Evolutionary conservation across 2,329 filamentous ascomycete species (phyloP).

Genomic region (Cladorrhinum sp.): DNA sequence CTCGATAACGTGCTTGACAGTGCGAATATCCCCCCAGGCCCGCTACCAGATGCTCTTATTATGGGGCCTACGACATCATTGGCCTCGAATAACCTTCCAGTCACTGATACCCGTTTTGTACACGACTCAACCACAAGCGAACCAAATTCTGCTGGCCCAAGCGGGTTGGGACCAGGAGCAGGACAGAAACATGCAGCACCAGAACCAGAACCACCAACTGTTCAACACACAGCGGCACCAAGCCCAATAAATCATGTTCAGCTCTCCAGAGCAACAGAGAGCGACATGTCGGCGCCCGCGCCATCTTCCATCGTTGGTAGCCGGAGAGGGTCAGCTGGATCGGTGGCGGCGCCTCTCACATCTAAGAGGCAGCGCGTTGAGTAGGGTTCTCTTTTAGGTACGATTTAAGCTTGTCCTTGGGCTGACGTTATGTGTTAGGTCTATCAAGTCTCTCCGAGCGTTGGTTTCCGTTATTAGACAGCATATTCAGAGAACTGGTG

Average conservation of each 20-base stretch:
- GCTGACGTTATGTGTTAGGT: not conserved
- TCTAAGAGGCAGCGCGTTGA: not conserved
- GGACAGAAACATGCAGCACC: not conserved
- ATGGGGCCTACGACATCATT: slow-evolving; percentile 13
- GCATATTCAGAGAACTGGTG: slow-evolving; percentile 16
- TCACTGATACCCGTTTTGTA: slow-evolving; percentile 31
- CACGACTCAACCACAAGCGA: not conserved
- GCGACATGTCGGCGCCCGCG: too few relatives aligned
- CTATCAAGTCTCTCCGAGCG: not conserved
- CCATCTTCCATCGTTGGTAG: too few relatives aligned
- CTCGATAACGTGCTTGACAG: slow-evolving; percentile 31
- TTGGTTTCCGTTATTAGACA: slow-evolving; percentile 12
- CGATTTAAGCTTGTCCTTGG: not conserved
- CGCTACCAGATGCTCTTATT: slow-evolving; percentile 32
- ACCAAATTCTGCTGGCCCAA: not conserved
- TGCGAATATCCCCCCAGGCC: slow-evolving; percentile 31
- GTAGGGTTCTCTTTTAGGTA: not conserved
- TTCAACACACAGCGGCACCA: too few relatives aligned
- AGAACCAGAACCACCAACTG: too few relatives aligned
- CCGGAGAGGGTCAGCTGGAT: not conserved
- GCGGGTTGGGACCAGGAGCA: slow-evolving; percentile 3
- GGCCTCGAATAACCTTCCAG: slow-evolving; percentile 13
- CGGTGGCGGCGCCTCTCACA: not conserved
- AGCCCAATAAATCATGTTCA: too few relatives aligned
- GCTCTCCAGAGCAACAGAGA: too few relatives aligned